Conservation (phyloP, 768 basidiomycete genomes). For the Cantharellus cinnabarinus region DNA sequence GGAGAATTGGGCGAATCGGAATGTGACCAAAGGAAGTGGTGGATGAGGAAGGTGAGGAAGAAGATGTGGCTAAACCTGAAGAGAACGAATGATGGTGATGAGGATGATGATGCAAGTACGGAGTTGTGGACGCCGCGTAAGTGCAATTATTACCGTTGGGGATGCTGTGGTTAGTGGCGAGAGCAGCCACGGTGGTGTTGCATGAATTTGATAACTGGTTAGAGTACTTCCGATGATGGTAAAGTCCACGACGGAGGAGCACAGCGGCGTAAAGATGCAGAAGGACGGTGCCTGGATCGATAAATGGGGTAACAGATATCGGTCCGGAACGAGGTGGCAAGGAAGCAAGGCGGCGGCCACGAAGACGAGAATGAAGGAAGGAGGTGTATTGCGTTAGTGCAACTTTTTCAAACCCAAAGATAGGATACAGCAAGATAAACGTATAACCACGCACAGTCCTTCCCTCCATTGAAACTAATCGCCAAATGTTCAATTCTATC, state of each 20-base stretch:
- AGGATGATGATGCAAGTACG: not conserved
- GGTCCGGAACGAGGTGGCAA: too few species aligned
- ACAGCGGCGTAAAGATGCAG: constrained; percentile 71
- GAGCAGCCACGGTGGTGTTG: not conserved
- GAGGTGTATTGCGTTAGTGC: too few species aligned
- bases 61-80: not conserved
- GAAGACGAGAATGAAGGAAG: not conserved
- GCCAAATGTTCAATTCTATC: constrained; percentile 47
- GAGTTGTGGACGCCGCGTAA: too few species aligned
- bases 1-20: constrained; percentile 23
- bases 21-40: constrained; percentile 17
- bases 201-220: too few species aligned
- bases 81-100: not conserved
- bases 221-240: too few species aligned
- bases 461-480: constrained; percentile 95
- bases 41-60: constrained; percentile 14
- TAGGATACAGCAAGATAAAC: constrained; percentile 1
- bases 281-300: constrained; percentile 64
- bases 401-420: not conserved
- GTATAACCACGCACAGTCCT: constrained; percentile 49
- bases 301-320: too few species aligned
- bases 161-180: not conserved
- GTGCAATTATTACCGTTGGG: too few species aligned
- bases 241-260: not conserved
- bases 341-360: not conserved